Conservation (phyloP, 768 basidiomycete species). For the Nidularia sp. region DNA sequence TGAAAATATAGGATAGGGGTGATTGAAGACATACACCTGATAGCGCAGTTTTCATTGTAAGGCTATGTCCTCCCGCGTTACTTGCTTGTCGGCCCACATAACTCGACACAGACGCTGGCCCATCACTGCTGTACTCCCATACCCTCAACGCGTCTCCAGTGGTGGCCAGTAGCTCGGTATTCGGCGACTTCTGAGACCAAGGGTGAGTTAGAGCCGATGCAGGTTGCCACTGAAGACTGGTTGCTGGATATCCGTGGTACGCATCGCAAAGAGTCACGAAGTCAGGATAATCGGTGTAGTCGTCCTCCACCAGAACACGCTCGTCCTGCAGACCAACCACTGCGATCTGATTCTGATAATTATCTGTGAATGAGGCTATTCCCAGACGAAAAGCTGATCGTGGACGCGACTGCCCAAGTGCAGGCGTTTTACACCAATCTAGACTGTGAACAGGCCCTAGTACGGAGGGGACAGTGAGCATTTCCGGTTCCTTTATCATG, state of each 20-base stretch:
- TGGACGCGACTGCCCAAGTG: conserved; percentile 65
- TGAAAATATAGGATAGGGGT: conserved; percentile 2
- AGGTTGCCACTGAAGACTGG: conserved; percentile 92
- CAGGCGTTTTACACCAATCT: conserved; percentile 85
- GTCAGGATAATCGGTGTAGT: conserved; percentile 79
- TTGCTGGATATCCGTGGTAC: conserved; percentile 89
- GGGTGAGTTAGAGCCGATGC: conserved; percentile 53
- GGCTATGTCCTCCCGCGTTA: conserved; percentile 51
- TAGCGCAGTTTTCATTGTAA: conserved; percentile 71
- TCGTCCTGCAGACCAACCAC: conserved; percentile 81
- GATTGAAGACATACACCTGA: conserved; percentile 62
- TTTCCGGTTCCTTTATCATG: conserved; percentile 4
- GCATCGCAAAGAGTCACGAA: conserved; percentile 84
- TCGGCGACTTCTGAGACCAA: conserved; percentile 66
- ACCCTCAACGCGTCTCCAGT: conserved; percentile 91
- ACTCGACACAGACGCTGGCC: conserved; percentile 45
- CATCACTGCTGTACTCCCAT: conserved; percentile 83
- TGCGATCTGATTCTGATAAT: conserved; percentile 78
- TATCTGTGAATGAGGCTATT: conserved; percentile 81
- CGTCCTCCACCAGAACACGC: conserved; percentile 81
- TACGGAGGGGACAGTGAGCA: conserved; percentile 3
- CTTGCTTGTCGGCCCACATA: conserved; percentile 67
- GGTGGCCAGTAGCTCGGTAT: conserved; percentile 84
- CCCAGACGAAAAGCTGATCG: conserved; percentile 81
- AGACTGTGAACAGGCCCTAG: conserved; percentile 83